These are phyloP conservation scores for Cinnamomum micranthum DNA, from an alignment of 164 flowering plant species.

Conservation along the genomic window DNA sequence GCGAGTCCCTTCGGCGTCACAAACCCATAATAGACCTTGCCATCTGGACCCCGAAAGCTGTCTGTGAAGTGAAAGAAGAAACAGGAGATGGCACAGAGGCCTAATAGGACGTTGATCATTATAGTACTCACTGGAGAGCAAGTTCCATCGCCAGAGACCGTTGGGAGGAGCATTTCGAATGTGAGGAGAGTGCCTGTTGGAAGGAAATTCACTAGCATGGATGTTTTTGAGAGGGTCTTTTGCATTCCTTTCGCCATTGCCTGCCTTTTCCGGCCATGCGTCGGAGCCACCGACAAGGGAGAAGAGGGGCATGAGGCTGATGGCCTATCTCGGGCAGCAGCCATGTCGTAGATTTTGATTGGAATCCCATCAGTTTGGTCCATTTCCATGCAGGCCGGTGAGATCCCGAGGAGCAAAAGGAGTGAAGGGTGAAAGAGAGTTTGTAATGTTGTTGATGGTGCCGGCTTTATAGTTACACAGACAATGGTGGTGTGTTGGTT, in stretches of 20 bases:
- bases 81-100: conserved; percentile 75
- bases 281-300: not conserved
- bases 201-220: conserved; percentile 85
- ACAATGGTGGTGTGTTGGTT: not conserved
- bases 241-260: conserved; percentile 24
- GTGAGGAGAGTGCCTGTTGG: conserved; percentile 97
- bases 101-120: conserved; percentile 55
- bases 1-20: conserved; percentile 75
- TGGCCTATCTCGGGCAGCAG: conserved; percentile 22
- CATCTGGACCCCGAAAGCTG: conserved; percentile 74
- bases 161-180: conserved; percentile 88
- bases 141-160: conserved; percentile 49
- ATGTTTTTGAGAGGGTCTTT: conserved; percentile 78
- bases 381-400: conserved; percentile 22
- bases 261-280: conserved; percentile 8
- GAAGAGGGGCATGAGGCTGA: conserved; percentile 11
- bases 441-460: not conserved
- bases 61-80: conserved; percentile 99
- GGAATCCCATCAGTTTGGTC: conserved; percentile 36
- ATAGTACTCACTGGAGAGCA: conserved; percentile 56
- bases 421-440: not conserved
- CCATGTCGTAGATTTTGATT: conserved; percentile 50
- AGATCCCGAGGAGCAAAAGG: conserved; percentile 21
- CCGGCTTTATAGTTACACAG: not conserved
- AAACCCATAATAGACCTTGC: conserved; percentile 79